phyloP scores from a whole-genome alignment of 768 basidiomycete species.

The Holtermanniella nyarrowii region DNA sequence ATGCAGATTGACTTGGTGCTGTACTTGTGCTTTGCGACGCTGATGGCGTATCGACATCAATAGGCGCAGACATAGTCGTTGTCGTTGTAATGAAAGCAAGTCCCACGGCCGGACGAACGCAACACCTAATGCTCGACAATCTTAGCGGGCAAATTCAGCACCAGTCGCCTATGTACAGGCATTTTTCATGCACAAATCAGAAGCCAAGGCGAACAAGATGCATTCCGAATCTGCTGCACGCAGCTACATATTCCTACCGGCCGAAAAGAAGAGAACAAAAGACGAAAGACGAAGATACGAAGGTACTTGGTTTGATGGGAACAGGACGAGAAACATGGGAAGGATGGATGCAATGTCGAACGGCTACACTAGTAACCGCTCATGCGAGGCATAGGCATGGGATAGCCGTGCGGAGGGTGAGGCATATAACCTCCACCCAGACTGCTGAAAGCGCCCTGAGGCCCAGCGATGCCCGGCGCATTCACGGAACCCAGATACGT shows the following conservation, averaged over 20 bases:
- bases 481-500: slow-evolving; percentile 30
- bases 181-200: too few species aligned
- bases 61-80: neutral
- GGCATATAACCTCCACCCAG: neutral
- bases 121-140: neutral
- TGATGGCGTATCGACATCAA: neutral
- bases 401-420: neutral
- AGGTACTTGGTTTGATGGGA: neutral
- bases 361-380: neutral
- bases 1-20: neutral
- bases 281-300: neutral
- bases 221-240: neutral
- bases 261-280: neutral
- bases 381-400: neutral
- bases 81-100: too few species aligned
- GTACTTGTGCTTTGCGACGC: too few species aligned
- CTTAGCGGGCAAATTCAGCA: neutral
- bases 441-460: slow-evolving; percentile 1
- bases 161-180: too few species aligned
- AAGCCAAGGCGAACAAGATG: neutral
- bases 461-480: slow-evolving; percentile 31
- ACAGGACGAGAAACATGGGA: neutral
- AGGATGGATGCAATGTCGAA: too few species aligned
- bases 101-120: too few species aligned
- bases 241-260: too few species aligned